Evolutionary conservation across 371 early-diverging fungal species (phyloP).

Genomic region (Phascolomyces articulosus): DNA sequence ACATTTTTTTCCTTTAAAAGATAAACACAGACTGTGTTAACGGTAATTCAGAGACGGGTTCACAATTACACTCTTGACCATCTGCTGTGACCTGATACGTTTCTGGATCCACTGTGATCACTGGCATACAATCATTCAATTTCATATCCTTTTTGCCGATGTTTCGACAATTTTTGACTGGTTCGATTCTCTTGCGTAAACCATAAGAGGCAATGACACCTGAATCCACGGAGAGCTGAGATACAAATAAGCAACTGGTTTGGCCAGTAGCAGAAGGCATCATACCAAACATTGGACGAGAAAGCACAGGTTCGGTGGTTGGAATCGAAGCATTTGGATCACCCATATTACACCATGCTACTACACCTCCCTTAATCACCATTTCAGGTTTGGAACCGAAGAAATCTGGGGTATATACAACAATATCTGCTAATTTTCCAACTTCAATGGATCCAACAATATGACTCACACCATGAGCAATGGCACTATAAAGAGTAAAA

Average conservation of each 20-base stretch:
- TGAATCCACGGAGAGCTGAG: constrained; percentile 70
- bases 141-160: constrained; percentile 88
- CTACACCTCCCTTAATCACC: constrained; percentile 85
- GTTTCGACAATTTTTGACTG: constrained; percentile 77
- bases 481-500: too few species aligned
- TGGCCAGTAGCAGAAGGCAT: constrained; percentile 57
- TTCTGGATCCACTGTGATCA: constrained; percentile 87
- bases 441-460: constrained; percentile 91
- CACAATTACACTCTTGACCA: constrained; percentile 70
- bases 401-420: constrained; percentile 79
- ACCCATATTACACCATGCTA: constrained; percentile 77
- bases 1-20: too few species aligned
- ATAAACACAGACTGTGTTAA: constrained; percentile 76
- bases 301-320: constrained; percentile 85
- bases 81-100: constrained; percentile 86
- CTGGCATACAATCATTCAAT: constrained; percentile 76
- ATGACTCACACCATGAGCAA: constrained; percentile 88
- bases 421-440: constrained; percentile 91
- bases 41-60: constrained; percentile 73
- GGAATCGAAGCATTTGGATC: constrained; percentile 47
- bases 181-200: constrained; percentile 68
- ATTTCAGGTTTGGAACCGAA: constrained; percentile 90
- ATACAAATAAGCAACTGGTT: constrained; percentile 79
- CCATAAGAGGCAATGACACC: constrained; percentile 57
- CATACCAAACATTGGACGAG: constrained; percentile 85